A percentile compares a stretch with the other conserved stretches of the same genome.
phyloP scores from a whole-genome alignment of 2,329 filamentous ascomycete species.

The Monosporascus ibericus region DNA sequence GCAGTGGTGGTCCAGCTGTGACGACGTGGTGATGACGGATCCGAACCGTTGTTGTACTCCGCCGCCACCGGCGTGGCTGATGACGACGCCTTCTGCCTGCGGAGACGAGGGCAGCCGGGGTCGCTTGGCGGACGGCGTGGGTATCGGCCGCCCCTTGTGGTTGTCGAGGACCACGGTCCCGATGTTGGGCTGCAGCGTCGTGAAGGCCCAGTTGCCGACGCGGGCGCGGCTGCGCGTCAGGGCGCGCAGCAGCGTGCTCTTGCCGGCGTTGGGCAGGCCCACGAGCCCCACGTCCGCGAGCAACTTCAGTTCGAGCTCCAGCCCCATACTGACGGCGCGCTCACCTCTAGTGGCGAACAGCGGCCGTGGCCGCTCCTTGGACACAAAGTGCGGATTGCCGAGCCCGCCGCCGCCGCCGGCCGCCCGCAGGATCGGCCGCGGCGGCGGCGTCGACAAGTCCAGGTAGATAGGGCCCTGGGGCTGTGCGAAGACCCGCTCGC shows the following conservation, averaged over 20 bases:
- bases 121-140: conserved; percentile 26
- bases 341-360: conserved; percentile 88
- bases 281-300: conserved; percentile 93
- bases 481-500: conserved; percentile 55
- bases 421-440: conserved; percentile 76
- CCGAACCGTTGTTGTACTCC: conserved; percentile 7
- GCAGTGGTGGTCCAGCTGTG: conserved; percentile 8
- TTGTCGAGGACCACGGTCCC: conserved; percentile 92
- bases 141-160: conserved; percentile 65
- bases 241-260: conserved; percentile 83
- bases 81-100: conserved; percentile 21
- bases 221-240: conserved; percentile 84
- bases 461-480: conserved; percentile 67
- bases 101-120: too few species aligned
- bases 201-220: conserved; percentile 94
- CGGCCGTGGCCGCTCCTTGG: conserved; percentile 66
- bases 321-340: conserved; percentile 65
- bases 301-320: conserved; percentile 89
- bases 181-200: conserved; percentile 89
- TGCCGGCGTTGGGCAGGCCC: conserved; percentile 91
- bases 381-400: conserved; percentile 89
- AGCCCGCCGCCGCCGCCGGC: conserved; percentile 84
- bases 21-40: conserved; percentile 21
- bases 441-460: conserved; percentile 70
- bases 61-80: conserved; percentile 22